Evolutionary conservation across 768 basidiomycete genomes (phyloP), one percentile per base, ranked within the genome.

Genomic region (Tricholoma saponaceum): DNA sequence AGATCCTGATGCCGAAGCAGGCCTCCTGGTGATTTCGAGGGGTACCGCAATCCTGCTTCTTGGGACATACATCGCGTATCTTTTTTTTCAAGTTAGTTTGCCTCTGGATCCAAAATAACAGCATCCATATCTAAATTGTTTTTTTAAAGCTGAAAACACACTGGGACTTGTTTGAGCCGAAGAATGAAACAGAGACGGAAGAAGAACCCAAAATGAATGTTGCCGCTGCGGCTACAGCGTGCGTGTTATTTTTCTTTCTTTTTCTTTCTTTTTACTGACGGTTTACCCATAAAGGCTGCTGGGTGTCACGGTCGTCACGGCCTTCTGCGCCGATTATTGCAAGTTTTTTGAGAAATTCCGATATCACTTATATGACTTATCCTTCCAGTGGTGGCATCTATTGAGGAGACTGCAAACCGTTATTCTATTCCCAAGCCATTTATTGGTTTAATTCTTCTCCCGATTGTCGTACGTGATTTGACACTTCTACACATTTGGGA

Each of bases 271-370:
- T 26, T 30, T 4, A 35, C 25, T 58, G 35, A 22, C 35, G 8
- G 50, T 51, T 57, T 26, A 56, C 41, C 28, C 44, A 28, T 32
- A 59, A 37, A 87, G 89, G 53, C 77, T 97, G 6, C 74, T 94
- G 33, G 67, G 72, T 33, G 85, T 92, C 12, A 95, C 95, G 1
- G 75, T 95, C 47, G 67, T 90, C 47, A 96, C 93, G 0, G 82
- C 91, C 0, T 92, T 96, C 74, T 92, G 90, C 62, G 94, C 95
- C 26, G 95, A 97, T 69, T 90, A 85, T 66, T 72, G 90, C 88
- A 67, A 66, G 87, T 83, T 57, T 16, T 50, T 23, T 10, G 20
- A 32, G 39, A 16, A 18, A 22, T 52, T 25, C 35, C 20, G 20
- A 22, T 47, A 26, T 26, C 25, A 10, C 12, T 22, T 3, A 3